A percentile compares a stretch with the other conserved stretches of the same genome.
These are phyloP conservation scores for Fusarium sp. DNA, from an alignment of 2,329 filamentous ascomycete genomes.

Conservation along the genomic window DNA sequence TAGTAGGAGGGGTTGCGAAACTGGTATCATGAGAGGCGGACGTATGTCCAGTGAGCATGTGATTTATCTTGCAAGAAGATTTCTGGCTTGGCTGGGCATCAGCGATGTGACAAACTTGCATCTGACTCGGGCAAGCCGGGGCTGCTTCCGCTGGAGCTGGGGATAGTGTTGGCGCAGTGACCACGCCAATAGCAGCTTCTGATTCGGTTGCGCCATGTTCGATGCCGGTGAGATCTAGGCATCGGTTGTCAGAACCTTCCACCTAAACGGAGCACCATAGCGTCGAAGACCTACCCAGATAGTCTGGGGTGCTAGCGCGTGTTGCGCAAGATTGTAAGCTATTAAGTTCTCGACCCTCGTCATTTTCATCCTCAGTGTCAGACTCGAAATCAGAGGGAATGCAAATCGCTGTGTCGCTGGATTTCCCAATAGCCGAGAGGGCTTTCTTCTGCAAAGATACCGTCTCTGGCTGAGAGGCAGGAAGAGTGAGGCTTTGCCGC, in stretches of 20 bases:
- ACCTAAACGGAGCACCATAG: not conserved
- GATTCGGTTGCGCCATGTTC: not conserved
- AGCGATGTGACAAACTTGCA: not conserved
- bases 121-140: not conserved
- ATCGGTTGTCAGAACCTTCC: not conserved
- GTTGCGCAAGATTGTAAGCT: not conserved
- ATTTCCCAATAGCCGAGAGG: not conserved
- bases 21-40: not conserved
- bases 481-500: not conserved
- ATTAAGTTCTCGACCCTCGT: not conserved
- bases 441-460: not conserved
- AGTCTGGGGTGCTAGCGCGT: not conserved
- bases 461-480: not conserved
- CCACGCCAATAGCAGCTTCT: not conserved
- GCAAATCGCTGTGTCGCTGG: not conserved
- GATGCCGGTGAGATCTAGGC: not conserved
- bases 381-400: not conserved
- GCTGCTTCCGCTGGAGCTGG: not conserved
- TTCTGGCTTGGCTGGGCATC: not conserved
- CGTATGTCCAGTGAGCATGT: not conserved
- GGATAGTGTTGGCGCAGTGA: not conserved
- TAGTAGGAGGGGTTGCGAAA: not conserved
- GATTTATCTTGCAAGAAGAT: not conserved
- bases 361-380: slow-evolving; percentile 2
- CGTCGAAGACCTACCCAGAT: not conserved